Conservation (phyloP, 2,329 filamentous ascomycete species). For the Aspergillus ochraceus region DNA sequence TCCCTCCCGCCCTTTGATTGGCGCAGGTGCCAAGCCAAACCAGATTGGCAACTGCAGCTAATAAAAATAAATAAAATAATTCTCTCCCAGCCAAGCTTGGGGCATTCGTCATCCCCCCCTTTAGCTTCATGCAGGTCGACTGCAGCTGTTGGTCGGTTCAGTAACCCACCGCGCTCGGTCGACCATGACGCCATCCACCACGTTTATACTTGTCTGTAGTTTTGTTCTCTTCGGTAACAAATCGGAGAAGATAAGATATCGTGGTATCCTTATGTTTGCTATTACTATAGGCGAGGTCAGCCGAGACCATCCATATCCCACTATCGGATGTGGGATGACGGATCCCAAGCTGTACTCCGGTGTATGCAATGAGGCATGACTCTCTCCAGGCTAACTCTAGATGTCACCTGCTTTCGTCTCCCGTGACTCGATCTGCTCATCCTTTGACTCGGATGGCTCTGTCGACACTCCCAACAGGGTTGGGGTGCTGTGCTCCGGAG, state of each 20-base stretch:
- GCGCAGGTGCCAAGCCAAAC: background rate
- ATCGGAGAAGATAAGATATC: too few relatives aligned
- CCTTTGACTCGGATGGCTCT: constrained; percentile 12
- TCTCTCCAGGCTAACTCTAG: background rate
- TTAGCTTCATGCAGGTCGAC: background rate
- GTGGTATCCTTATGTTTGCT: too few relatives aligned
- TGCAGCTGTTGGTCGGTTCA: background rate
- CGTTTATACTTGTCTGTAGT: too few relatives aligned
- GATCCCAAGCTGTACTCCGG: too few relatives aligned
- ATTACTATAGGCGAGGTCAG: too few relatives aligned
- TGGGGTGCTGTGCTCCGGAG: constrained; percentile 18
- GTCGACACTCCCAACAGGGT: constrained; percentile 16
- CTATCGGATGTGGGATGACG: too few relatives aligned
- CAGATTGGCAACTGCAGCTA: background rate
- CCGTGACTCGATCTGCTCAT: background rate
- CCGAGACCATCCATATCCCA: too few relatives aligned
- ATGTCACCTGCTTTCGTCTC: constrained; percentile 5
- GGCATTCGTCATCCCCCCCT: constrained; percentile 10
- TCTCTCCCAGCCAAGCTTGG: constrained; percentile 1
- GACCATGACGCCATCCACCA: too few relatives aligned
- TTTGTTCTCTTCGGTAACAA: too few relatives aligned
- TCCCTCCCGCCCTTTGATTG: constrained; percentile 9
- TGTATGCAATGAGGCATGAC: background rate
- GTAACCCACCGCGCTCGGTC: too few relatives aligned
- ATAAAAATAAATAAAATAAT: too few relatives aligned